A percentile compares a stretch with the other conserved stretches of the same genome.
These are phyloP conservation scores for Coemansia sp. DNA, from an alignment of 192 early-diverging fungal species.

Conservation along the genomic window DNA sequence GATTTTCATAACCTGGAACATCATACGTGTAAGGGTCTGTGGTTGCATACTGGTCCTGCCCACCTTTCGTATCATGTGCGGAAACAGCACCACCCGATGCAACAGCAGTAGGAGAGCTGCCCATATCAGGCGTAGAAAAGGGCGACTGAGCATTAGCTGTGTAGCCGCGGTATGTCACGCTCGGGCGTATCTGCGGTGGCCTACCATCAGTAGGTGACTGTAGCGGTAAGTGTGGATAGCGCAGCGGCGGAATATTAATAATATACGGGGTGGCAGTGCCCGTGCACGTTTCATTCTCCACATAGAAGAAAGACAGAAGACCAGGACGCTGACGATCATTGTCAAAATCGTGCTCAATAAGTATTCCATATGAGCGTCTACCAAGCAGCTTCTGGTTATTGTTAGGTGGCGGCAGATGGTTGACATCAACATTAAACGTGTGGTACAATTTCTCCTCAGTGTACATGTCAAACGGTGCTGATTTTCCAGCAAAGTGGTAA, in stretches of 20 bases:
- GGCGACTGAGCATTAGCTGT: constrained; percentile 4
- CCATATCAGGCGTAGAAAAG: neutral
- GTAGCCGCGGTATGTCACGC: constrained; percentile 37
- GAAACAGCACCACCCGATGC: neutral
- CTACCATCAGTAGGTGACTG: neutral
- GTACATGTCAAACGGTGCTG: constrained; percentile 58
- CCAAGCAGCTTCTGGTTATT: constrained; percentile 58
- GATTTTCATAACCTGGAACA: constrained; percentile 31
- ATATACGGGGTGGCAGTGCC: constrained; percentile 49
- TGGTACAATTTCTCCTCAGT: constrained; percentile 73
- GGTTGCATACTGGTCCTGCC: constrained; percentile 3
- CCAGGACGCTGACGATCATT: constrained; percentile 46
- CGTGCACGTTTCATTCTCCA: constrained; percentile 47
- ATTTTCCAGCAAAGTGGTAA: constrained; percentile 59
- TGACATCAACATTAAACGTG: constrained; percentile 66
- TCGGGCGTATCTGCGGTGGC: constrained; percentile 1
- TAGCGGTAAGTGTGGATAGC: constrained; percentile 33
- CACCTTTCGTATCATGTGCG: neutral
- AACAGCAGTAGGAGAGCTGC: neutral
- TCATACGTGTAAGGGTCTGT: constrained; percentile 43
- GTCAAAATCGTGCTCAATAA: constrained; percentile 52
- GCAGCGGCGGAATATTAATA: constrained; percentile 47
- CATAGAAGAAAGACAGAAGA: constrained; percentile 49
- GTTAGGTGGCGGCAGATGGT: constrained; percentile 45
- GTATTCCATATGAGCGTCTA: constrained; percentile 59